Evolutionary conservation across 2,329 filamentous ascomycete genomes (phyloP).

Genomic region (Purpureocillium lavendulum): DNA sequence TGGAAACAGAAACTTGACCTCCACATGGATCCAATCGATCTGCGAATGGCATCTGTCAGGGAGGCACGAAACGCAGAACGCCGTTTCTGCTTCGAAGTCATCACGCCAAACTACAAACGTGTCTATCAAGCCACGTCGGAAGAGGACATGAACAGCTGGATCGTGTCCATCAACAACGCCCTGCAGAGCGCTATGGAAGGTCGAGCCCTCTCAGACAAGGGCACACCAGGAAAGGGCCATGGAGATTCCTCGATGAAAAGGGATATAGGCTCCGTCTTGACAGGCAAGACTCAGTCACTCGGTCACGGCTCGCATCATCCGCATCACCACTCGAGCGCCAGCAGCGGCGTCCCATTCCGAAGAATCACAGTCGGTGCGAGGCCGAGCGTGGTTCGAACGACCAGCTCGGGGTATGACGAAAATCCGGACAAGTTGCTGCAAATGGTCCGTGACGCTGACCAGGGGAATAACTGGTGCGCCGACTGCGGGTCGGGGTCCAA

Average conservation of each 20-base stretch:
- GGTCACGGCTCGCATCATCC: slow-evolving; percentile 43
- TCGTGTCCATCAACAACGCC: slow-evolving; percentile 91
- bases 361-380: slow-evolving; percentile 88
- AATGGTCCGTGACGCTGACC: slow-evolving; percentile 78
- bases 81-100: slow-evolving; percentile 96
- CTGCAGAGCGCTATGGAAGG: slow-evolving; percentile 92
- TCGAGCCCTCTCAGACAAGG: slow-evolving; percentile 50
- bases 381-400: slow-evolving; percentile 60
- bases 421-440: slow-evolving; percentile 80
- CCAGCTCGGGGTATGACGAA: slow-evolving; percentile 68
- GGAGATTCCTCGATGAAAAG: slow-evolving; percentile 57
- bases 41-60: slow-evolving; percentile 92
- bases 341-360: slow-evolving; percentile 57
- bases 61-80: slow-evolving; percentile 92
- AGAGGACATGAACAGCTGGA: slow-evolving; percentile 97
- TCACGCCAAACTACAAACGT: slow-evolving; percentile 90
- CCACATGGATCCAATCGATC: slow-evolving; percentile 95
- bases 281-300: slow-evolving; percentile 78
- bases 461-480: slow-evolving; percentile 88
- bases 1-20: slow-evolving; percentile 97
- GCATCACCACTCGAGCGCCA: slow-evolving; percentile 35
- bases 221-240: slow-evolving; percentile 24
- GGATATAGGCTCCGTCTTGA: slow-evolving; percentile 88
- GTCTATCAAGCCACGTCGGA: slow-evolving; percentile 97
- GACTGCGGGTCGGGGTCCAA: slow-evolving; percentile 89